These are phyloP conservation scores for Dictyostelium purpureum DNA, from an alignment of 78 protist species.

Conservation along the genomic window DNA sequence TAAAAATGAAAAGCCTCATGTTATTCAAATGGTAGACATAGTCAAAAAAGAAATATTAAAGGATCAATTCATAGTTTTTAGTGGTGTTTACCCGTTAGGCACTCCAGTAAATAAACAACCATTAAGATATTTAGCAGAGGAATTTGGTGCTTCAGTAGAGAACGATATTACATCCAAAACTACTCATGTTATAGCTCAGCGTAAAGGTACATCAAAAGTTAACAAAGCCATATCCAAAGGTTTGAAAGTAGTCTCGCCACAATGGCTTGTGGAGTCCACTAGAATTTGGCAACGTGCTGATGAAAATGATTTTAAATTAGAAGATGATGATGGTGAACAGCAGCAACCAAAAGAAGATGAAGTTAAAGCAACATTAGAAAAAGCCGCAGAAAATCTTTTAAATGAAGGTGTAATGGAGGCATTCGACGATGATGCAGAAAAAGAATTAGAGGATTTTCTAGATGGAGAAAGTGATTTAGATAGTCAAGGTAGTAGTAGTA, in stretches of 20 bases:
- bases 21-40: conserved; percentile 14
- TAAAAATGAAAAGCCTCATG: conserved; percentile 10
- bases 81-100: conserved; percentile 57
- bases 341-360: not conserved
- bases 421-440: conserved; percentile 9
- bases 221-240: conserved; percentile 32
- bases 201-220: conserved; percentile 50
- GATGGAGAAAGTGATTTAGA: conserved; percentile 43
- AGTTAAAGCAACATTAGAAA: not conserved
- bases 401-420: not conserved
- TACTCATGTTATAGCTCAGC: conserved; percentile 48
- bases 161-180: conserved; percentile 30
- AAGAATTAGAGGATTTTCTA: conserved; percentile 38
- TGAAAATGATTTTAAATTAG: conserved; percentile 4
- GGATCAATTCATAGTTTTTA: conserved; percentile 17
- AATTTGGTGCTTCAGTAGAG: conserved; percentile 15
- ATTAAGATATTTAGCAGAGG: conserved; percentile 17
- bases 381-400: not conserved
- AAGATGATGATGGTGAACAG: not conserved
- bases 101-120: conserved; percentile 44
- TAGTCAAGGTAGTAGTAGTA: not conserved
- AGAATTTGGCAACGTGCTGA: conserved; percentile 1
- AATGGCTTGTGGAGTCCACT: conserved; percentile 19
- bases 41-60: conserved; percentile 33
- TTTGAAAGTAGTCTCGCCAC: not conserved